Conservation (phyloP, 352 stramenopile genomes). For the Plasmopara muralis region DNA sequence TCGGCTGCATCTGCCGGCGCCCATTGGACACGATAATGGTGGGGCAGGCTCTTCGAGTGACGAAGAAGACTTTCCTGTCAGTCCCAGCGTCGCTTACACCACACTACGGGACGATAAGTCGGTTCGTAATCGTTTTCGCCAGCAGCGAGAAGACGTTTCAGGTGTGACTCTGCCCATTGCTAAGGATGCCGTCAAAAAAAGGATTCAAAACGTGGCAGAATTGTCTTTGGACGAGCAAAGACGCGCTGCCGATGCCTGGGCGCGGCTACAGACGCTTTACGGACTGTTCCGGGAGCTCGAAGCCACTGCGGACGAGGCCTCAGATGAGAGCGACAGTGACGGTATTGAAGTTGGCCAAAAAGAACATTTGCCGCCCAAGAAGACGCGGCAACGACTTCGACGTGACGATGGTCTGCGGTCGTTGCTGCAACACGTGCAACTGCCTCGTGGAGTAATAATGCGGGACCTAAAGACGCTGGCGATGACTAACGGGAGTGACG, state of each 20-base stretch:
- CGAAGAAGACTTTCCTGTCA: conserved; percentile 15
- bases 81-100: conserved; percentile 45
- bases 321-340: conserved; percentile 20
- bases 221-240: conserved; percentile 39
- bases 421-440: conserved; percentile 34
- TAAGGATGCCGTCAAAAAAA: conserved; percentile 2
- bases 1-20: conserved; percentile 50
- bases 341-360: conserved; percentile 5
- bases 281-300: conserved; percentile 45
- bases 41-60: conserved; percentile 23
- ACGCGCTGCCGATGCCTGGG: conserved; percentile 46
- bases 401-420: conserved; percentile 45
- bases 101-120: conserved; percentile 22
- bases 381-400: conserved; percentile 8
- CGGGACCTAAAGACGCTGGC: conserved; percentile 49
- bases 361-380: background rate
- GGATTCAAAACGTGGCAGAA: conserved; percentile 22
- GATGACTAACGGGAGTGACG: conserved; percentile 11
- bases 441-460: conserved; percentile 35
- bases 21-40: conserved; percentile 53
- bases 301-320: conserved; percentile 11
- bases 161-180: conserved; percentile 18
- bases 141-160: conserved; percentile 24
- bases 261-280: conserved; percentile 52
- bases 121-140: conserved; percentile 25